Conservation (phyloP, 768 basidiomycete species). For the Suillus occidentalis region DNA sequence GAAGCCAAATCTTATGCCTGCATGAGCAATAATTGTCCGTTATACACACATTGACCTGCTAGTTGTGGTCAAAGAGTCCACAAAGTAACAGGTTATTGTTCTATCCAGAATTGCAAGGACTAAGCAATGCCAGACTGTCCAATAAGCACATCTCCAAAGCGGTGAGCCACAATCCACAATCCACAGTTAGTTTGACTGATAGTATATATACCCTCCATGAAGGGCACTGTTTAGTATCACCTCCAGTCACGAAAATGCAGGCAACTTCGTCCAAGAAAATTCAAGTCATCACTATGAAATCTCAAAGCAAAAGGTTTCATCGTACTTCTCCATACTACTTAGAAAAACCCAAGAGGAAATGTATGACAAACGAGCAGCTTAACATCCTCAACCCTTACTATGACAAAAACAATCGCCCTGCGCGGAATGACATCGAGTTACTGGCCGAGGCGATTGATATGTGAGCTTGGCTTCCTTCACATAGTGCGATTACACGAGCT, state of each 20-base stretch:
- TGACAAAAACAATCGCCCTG: neutral
- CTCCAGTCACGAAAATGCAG: neutral
- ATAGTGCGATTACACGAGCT: too few relatives aligned
- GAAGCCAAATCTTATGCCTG: neutral
- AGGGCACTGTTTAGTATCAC: neutral
- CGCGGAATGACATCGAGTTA: neutral
- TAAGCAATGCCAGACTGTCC: neutral
- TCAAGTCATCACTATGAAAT: neutral
- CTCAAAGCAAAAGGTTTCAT: neutral
- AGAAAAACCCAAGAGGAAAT: neutral
- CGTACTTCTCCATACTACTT: neutral
- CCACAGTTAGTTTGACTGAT: neutral
- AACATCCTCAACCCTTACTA: neutral
- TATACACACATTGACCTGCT: neutral
- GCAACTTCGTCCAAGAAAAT: neutral
- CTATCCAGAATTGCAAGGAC: neutral
- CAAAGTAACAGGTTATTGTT: neutral
- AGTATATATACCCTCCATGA: neutral
- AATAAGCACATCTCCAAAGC: neutral
- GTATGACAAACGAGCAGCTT: conserved; percentile 2
- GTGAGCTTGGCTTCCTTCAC: neutral
- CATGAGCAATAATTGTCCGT: neutral
- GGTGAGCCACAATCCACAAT: neutral
- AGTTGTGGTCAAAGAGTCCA: neutral
- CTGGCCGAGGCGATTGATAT: neutral